Conservation (phyloP, 2,329 filamentous ascomycete species). For the Calonectria pseudoturangicola region DNA sequence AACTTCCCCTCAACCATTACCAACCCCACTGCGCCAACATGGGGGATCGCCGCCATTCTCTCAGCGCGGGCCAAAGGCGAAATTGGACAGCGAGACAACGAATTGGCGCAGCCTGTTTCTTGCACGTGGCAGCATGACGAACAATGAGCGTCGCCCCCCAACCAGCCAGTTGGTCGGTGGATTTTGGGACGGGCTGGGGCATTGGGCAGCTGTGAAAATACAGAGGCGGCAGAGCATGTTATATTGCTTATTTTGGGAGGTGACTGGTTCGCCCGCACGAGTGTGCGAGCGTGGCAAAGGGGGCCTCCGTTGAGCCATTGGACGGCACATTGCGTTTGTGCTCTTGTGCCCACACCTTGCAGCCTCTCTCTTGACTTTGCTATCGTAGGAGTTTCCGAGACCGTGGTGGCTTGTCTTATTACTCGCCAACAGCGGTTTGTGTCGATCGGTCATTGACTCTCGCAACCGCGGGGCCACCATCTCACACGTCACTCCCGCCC, state of each 20-base stretch:
- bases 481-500: conserved; percentile 30
- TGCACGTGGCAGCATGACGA: conserved; percentile 29
- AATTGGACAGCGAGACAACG: not conserved
- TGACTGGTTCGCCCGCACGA: not conserved
- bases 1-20: conserved; percentile 5
- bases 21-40: conserved; percentile 19
- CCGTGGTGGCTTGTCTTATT: conserved; percentile 9
- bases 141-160: not conserved
- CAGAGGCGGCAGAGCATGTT: not conserved
- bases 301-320: not conserved
- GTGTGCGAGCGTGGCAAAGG: not conserved
- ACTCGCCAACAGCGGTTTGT: not conserved
- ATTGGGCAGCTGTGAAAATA: conserved; percentile 10
- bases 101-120: conserved; percentile 22
- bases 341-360: not conserved
- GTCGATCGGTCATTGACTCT: conserved; percentile 15
- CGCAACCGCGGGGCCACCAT: conserved; percentile 9
- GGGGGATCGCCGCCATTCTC: conserved; percentile 18
- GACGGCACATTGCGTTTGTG: not conserved
- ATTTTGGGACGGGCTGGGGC: not conserved
- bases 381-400: not conserved
- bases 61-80: not conserved
- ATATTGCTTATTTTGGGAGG: conserved; percentile 19
- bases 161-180: conserved; percentile 21
- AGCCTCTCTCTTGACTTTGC: not conserved